Evolutionary conservation across 1,284 basidiomycete species (phyloP).

Genomic region (Pseudozyma sp.): DNA sequence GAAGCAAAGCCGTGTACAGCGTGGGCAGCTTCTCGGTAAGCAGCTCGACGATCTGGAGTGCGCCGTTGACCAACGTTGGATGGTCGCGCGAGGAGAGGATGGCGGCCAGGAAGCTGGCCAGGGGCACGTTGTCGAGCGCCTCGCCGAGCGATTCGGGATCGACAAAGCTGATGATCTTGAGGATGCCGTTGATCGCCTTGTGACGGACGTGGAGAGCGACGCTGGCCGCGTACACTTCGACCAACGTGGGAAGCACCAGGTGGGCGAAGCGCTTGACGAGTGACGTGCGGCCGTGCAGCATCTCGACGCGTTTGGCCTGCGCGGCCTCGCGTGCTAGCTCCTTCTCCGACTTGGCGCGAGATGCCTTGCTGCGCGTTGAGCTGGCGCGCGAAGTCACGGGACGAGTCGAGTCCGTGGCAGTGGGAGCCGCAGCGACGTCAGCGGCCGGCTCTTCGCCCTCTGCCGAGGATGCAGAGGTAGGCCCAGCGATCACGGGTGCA

Average conservation of each 20-base stretch:
- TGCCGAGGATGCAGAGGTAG: constrained; percentile 1
- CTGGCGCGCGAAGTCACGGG: constrained; percentile 23
- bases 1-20: constrained; percentile 57
- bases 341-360: constrained; percentile 47
- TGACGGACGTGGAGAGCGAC: constrained; percentile 56
- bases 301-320: constrained; percentile 55
- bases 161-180: constrained; percentile 64
- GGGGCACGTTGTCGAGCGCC: constrained; percentile 59
- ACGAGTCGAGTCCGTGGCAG: constrained; percentile 6
- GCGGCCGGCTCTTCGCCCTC: constrained; percentile 11
- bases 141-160: constrained; percentile 54
- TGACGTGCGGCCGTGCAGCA: constrained; percentile 52
- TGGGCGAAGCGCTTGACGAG: constrained; percentile 62
- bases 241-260: constrained; percentile 64
- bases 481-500: not conserved
- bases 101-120: constrained; percentile 64
- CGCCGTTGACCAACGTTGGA: constrained; percentile 48
- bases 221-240: constrained; percentile 66
- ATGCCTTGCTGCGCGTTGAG: constrained; percentile 17
- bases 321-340: constrained; percentile 55
- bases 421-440: not conserved
- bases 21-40: constrained; percentile 59
- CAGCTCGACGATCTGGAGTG: constrained; percentile 68
- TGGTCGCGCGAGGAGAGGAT: constrained; percentile 63
- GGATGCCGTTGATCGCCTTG: constrained; percentile 61